phyloP scores from a whole-genome alignment of 2,329 filamentous ascomycete species.

The Ophiostoma perfectum region DNA sequence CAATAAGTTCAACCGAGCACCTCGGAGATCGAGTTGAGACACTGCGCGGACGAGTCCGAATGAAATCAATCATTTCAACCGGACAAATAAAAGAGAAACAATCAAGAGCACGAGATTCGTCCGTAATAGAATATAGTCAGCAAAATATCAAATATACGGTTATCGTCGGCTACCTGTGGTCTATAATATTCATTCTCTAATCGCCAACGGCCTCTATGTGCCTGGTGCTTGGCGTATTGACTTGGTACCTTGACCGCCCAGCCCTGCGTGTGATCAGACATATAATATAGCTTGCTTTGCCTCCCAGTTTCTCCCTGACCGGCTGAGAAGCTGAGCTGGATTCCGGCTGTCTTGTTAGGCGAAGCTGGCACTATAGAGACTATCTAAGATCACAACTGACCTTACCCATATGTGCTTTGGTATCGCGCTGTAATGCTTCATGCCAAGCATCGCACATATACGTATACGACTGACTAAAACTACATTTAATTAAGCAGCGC shows the following conservation, averaged over 20 bases:
- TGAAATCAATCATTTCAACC: background rate
- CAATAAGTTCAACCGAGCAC: background rate
- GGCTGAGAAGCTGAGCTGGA: too few species aligned
- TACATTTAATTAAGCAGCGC: too few species aligned
- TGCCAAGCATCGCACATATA: background rate
- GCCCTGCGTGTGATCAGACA: too few species aligned
- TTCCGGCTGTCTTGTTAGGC: too few species aligned
- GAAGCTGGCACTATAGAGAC: too few species aligned
- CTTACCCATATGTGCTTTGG: background rate
- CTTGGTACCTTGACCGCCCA: too few species aligned
- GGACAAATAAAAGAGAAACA: background rate
- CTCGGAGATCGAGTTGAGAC: constrained; percentile 10
- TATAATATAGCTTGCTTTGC: too few species aligned
- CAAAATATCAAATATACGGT: background rate
- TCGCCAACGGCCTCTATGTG: too few species aligned
- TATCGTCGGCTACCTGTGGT: background rate
- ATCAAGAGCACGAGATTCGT: background rate
- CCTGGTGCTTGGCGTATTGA: too few species aligned
- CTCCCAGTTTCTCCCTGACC: too few species aligned
- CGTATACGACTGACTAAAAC: background rate
- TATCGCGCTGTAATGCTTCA: background rate
- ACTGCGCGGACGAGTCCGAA: background rate
- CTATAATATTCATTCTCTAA: background rate
- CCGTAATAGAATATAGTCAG: background rate
- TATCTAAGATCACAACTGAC: background rate